Conservation (phyloP, 805 yeast genomes). For the Lachancea dasiensis region DNA sequence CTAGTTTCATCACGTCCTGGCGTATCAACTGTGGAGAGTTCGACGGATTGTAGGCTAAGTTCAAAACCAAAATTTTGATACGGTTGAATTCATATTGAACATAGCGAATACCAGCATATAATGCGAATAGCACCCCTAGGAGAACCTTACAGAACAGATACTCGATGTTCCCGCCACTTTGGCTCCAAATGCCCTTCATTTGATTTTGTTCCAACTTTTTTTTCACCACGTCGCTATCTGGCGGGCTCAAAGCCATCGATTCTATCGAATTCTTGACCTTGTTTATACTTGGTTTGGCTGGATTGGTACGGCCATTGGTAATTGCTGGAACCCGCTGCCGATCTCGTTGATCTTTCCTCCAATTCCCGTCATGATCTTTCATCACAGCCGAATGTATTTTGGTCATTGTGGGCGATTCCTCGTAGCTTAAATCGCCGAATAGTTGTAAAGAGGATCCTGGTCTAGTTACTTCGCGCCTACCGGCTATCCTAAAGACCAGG, state of each 20-base stretch:
- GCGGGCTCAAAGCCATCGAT: not conserved
- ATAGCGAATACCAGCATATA: slow-evolving; percentile 51
- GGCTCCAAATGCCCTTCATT: slow-evolving; percentile 10
- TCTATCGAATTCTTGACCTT: slow-evolving; percentile 8
- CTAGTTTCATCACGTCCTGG: slow-evolving; percentile 66
- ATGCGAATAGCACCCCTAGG: slow-evolving; percentile 46
- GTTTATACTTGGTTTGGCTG: slow-evolving; percentile 5
- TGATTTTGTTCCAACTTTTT: not conserved
- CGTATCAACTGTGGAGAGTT: slow-evolving; percentile 81
- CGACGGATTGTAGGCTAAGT: slow-evolving; percentile 60
- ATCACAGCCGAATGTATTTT: slow-evolving; percentile 5
- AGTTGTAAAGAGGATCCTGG: too few species aligned
- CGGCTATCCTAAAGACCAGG: too few species aligned
- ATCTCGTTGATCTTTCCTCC: slow-evolving; percentile 1
- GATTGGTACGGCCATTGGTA: slow-evolving; percentile 6
- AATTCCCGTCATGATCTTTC: slow-evolving; percentile 1
- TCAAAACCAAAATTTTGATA: slow-evolving; percentile 50
- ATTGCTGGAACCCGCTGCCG: slow-evolving; percentile 8
- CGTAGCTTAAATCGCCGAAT: too few species aligned
- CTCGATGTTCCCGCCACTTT: slow-evolving; percentile 16
- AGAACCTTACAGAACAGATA: slow-evolving; percentile 40
- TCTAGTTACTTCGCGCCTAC: too few species aligned
- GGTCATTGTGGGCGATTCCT: not conserved
- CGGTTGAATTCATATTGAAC: slow-evolving; percentile 47
- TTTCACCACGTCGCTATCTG: slow-evolving; percentile 6